Base-by-base conservation (phyloP, 1,139 yeast genomes). In the Yamadazyma triangularis region DNA sequence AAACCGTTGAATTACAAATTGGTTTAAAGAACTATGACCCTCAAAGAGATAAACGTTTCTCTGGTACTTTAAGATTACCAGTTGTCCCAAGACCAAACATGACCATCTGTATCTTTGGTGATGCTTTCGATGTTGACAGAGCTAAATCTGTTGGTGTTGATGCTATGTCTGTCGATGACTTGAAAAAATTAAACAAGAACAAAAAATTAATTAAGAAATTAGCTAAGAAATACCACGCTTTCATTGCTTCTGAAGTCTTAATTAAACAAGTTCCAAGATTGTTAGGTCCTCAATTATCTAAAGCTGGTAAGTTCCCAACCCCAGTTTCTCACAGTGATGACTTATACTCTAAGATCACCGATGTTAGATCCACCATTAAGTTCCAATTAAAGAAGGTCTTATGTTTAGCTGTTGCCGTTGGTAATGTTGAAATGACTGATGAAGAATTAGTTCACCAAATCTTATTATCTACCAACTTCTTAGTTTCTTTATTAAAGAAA, bases 271-370 rank as follows among this genome's bases (percentile, higher is more conserved):
- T 93, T 68, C 99, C 99, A 74, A 93, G 99, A 83, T 83, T 93
- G 67, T 83, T 93, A 68, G 99, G 99, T 77, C 99, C 99, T 70
- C 96, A 93, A 73, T 89, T 93, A 69, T 93, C 98, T 57, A 93
- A 93, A 87, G 98, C 97, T 68, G 98, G 98, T 85, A 93, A 93
- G 89, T 93, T 93, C 95, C 99, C 99, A 73, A 89, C 98, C 70
- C 98, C 99, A 73, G 97, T 93, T 59, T 91, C 98, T 49, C 98
- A 91, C 85, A 79, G 86, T 71, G 99, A 93, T 69, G 98, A 93
- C 72, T 82, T 93, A 67, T 85, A 86, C 82, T 65, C 79, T 54
- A 91, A 91, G 87, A 93, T 93, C 60, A 81, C 77, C 58, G 99
- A 93, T 65, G 98, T 91, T 60, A 89, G 85, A 79, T 88, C 98